Evolutionary conservation across 2,329 filamentous ascomycete genomes (phyloP), one percentile per base, ranked within the genome.

Genomic region (Cryphonectria carpinicola): DNA sequence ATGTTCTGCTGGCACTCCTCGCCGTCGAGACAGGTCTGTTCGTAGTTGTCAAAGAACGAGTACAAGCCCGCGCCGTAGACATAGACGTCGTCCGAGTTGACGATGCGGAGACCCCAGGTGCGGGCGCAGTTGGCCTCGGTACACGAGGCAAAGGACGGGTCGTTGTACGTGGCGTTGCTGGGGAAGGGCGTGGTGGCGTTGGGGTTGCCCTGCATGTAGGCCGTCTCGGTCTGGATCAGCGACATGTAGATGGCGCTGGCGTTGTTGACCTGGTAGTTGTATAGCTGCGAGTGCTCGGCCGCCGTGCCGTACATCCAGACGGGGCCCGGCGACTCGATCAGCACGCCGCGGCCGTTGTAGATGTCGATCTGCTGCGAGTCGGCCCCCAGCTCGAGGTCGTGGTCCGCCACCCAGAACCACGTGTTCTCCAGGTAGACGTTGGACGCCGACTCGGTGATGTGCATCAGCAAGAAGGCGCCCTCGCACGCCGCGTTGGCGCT

Each of bases 361-460:
- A 97, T 89, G 82, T 93, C 91, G 80, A 96, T 92, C 80, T 96
- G 92, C 35, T 71, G 74, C 66, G 76, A 75, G 78, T 91, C 89
- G 77, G 92, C 90, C 11, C 81, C 74, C 17, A 89, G 86, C 79
- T 97, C 95, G 35, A 97, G 90, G 78, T 97, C 93, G 84, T 97
- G 94, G 79, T 97, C 94, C 3, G 94, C 90, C 63, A 94, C 92
- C 94, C 94, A 97, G 80, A 93, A 91, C 93, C 93, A 97, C 63
- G 86, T 90, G 83, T 97, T 97, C 84, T 98, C 95, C 61, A 97
- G 84, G 82, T 97, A 97, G 62, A 89, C 88, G 75, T 74, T 74
- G 61, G 89, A 91, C 66, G 87, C 86, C 46, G 84, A 78, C n/a
- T 81, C 71, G 2, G 90, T 92, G 66, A 93, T 78, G 79, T 93